A percentile compares a stretch with the other conserved stretches of the same genome.
Conservation (phyloP, 192 early-diverging fungal genomes). For the Kappamyces sp. region DNA sequence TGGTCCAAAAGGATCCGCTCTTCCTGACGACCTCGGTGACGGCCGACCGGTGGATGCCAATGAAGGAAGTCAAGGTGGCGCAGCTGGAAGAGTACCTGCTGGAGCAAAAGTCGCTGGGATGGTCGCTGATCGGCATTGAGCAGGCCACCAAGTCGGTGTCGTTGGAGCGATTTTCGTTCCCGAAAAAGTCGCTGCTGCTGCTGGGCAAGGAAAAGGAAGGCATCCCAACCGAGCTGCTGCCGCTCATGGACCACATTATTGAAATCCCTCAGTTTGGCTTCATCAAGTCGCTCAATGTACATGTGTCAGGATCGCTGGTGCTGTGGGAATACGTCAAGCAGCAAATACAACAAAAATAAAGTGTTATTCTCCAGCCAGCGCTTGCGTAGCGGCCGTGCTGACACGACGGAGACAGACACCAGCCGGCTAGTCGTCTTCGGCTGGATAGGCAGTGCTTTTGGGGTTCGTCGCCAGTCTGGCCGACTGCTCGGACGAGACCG, state of each 20-base stretch:
- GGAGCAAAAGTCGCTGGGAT: slow-evolving; percentile 45
- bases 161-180: slow-evolving; percentile 48
- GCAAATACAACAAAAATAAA: neutral
- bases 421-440: no score
- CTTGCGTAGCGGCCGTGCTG: no score
- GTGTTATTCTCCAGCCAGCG: no score
- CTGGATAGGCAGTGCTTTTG: no score
- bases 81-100: slow-evolving; percentile 37
- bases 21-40: slow-evolving; percentile 49
- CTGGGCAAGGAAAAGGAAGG: slow-evolving; percentile 52
- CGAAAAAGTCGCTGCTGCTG: slow-evolving; percentile 44
- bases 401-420: no score
- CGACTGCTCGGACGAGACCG: no score
- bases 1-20: slow-evolving; percentile 40
- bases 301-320: slow-evolving; percentile 52
- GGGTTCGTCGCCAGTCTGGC: no score
- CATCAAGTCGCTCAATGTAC: slow-evolving; percentile 50
- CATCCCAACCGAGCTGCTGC: slow-evolving; percentile 47
- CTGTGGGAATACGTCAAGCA: slow-evolving; percentile 54
- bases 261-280: slow-evolving; percentile 61
- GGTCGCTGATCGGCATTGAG: slow-evolving; percentile 50
- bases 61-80: slow-evolving; percentile 29
- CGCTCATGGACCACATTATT: slow-evolving; percentile 45
- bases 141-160: slow-evolving; percentile 52
- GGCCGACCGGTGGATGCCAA: slow-evolving; percentile 57